Percentiles rank a stretch among this genome's conserved stretches.
Conservation (phyloP, 139 green algal genomes). For the Diplosphaera chodatii region DNA sequence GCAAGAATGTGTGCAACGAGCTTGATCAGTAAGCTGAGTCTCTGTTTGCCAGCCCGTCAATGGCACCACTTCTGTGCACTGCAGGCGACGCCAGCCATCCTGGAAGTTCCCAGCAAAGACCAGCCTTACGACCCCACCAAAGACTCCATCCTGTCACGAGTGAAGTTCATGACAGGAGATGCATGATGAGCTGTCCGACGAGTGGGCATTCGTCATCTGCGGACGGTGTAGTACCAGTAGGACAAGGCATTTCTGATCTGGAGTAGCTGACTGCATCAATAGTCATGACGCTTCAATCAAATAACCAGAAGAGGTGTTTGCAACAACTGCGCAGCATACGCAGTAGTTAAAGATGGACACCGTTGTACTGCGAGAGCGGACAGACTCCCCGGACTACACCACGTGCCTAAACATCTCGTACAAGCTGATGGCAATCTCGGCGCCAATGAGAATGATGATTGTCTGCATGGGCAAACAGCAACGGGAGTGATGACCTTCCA, state of each 20-base stretch:
- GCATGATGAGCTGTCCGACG: too few species aligned
- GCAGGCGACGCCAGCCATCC: conserved; percentile 81
- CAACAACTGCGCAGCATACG: too few species aligned
- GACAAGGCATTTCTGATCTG: too few species aligned
- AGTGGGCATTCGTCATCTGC: too few species aligned
- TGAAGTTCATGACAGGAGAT: not conserved
- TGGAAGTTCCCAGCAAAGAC: conserved; percentile 95
- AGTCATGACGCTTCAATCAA: not conserved
- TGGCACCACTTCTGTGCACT: not conserved
- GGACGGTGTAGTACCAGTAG: too few species aligned
- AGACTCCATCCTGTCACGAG: conserved; percentile 75
- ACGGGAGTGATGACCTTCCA: not conserved
- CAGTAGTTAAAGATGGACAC: too few species aligned
- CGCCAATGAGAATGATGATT: conserved; percentile 48
- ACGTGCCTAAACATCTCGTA: conserved; percentile 35
- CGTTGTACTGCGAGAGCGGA: too few species aligned
- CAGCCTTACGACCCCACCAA: conserved; percentile 91
- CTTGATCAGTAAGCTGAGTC: too few species aligned
- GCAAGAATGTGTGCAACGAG: too few species aligned
- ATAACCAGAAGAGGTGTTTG: too few species aligned
- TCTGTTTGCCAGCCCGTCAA: too few species aligned
- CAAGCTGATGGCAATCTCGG: conserved; percentile 49
- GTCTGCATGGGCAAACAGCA: conserved; percentile 6
- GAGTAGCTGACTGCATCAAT: too few species aligned
- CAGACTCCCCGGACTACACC: not conserved